Base-by-base conservation (phyloP, 805 yeast species). In the Suhomyces xylopsoci region DNA sequence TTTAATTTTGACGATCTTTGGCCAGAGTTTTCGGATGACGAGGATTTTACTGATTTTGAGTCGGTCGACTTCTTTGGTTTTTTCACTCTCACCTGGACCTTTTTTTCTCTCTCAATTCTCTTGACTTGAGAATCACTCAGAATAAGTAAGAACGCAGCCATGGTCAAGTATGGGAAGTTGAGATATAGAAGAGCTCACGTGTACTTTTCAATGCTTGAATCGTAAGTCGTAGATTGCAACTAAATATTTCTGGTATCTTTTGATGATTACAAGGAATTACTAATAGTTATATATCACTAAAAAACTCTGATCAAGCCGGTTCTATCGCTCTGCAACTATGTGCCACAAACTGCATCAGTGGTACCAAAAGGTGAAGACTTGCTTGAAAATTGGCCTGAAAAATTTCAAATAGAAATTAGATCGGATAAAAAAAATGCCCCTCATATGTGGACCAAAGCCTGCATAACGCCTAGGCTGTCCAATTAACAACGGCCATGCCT, bases 61-160 rank as follows among this genome's bases (percentile, higher is more conserved):
- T 51, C 51, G 20, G 25, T 26, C 7, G 43, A 24, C n/a, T 24
- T 28, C 14, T 36, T 44, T 26, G 28, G 50, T 9, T 19, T 38
- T 14, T 24, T 42, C 10, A 42, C 45, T 24, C 30, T 20, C 6
- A 42, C 45, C 45, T 24, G 10, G 10, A 25, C 28, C 17, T 54
- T 45, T n/a, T 45, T 32, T 19, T 54, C 54, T 22, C 52, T 40
- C 7, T 41, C 51, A 14, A 51, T 45, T 30, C 55, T 34, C n/a
- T 40, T 42, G 19, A 22, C 32, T 32, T 49, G 55, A 5, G 50
- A 26, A 32, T 41, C 45, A 30, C 15, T 32, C 45, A 48, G 54
- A 20, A 55, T 14, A 15, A 55, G 45, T n/a, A 52, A n/a, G 36
- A 52, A 55, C n/a, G 54, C 57, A 17, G 55, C 45, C 57, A 55